phyloP scores from a whole-genome alignment of 2,329 filamentous ascomycete genomes.

The Fusarium subtropicale region DNA sequence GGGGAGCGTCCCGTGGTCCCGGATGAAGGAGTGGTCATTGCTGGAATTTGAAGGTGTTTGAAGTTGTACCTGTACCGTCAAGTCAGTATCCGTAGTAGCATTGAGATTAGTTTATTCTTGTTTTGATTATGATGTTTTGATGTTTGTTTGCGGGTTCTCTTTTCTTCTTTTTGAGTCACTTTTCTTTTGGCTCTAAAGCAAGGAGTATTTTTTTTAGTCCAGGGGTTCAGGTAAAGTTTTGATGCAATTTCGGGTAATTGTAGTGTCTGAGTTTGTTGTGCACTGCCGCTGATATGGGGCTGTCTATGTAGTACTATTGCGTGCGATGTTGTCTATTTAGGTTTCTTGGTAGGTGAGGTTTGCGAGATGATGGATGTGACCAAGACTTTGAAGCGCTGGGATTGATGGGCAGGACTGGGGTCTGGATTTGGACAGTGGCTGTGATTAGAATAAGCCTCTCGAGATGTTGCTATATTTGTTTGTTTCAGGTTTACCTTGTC shows the following conservation, averaged over 20 bases:
- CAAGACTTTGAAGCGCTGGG: neutral
- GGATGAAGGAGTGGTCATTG: neutral
- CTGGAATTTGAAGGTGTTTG: neutral
- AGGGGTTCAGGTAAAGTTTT: neutral
- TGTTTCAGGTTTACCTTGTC: constrained; percentile 5
- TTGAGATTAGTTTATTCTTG: neutral
- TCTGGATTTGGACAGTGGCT: neutral
- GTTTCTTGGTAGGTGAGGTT: neutral
- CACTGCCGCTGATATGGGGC: neutral
- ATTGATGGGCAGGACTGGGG: neutral
- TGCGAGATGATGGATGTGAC: neutral
- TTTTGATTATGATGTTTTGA: neutral
- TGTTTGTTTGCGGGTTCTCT: neutral
- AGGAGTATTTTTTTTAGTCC: neutral
- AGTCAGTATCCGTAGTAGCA: neutral
- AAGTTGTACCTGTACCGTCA: too few relatives aligned
- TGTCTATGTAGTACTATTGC: neutral
- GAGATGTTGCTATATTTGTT: constrained; percentile 4
- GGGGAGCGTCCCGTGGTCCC: constrained; percentile 19
- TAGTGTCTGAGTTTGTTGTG: neutral
- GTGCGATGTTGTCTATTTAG: neutral
- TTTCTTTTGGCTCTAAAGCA: neutral
- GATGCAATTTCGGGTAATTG: constrained; percentile 8
- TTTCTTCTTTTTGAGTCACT: neutral
- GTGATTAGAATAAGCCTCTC: constrained; percentile 4